Base-by-base conservation (phyloP, 257 asterid species). In the Solanum peruvianum region DNA sequence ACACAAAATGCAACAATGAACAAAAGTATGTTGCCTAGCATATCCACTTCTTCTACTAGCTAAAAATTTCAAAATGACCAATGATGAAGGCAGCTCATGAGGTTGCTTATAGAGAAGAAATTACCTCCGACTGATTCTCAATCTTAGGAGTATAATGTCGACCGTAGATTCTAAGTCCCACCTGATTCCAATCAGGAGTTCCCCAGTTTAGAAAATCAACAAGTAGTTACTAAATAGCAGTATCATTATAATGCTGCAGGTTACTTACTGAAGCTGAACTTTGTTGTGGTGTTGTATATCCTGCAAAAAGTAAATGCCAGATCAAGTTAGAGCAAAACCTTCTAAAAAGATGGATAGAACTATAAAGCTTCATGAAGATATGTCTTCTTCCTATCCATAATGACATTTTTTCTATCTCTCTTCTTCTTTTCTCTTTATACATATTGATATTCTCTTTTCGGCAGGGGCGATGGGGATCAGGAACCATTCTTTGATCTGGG, bases 191-290 rank as follows among this genome's bases (percentile, higher is more conserved):
- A 90, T 27, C 84, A 83, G 85, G 86, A 84, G 77, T 87, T 83
- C 87, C 60, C 73, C 81, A 81, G 84, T 78, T 80, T 87, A 88
- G 64, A 12, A 56, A n/a, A 62, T 81, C 81, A 60, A 15, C 4
- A 75, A 90, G 87, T 85, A 82, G 71, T 73, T 44, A 82, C 42
- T 21, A 86, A 47, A 27, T 39, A 80, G 25, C 16, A 78, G 33
- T 52, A 39, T 29, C 60, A 42, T 82, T 31, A 33, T 33, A 87
- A 56, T 73, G 82, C 47, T 35, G 69, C 44, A 87, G 87, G 91
- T 71, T 87, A 52, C 99, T 94, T 93, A 97, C 99, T 45, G 98
- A 72, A 76, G 89, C 90, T 35, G 97, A 71, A 89, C 75, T 91
- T 83, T 88, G 93, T 67, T 91, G 93, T 86, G 92, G 93, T 85